These are phyloP conservation scores for Begonia fuchsioides DNA, from an alignment of 306 rosid genomes.

Conservation along the genomic window DNA sequence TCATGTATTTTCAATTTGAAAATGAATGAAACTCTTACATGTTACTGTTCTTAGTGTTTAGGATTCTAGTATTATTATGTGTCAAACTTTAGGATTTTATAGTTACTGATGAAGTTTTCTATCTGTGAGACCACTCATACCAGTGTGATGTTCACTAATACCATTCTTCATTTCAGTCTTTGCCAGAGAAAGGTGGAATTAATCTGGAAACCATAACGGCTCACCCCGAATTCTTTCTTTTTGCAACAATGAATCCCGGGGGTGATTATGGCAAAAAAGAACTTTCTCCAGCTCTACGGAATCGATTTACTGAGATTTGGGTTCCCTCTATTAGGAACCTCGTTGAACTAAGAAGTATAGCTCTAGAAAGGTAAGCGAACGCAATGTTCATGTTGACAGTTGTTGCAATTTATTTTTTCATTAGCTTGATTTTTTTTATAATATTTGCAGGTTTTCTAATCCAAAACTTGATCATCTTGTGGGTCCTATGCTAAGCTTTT, in stretches of 20 bases:
- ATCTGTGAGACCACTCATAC: not conserved
- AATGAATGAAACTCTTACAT: no score
- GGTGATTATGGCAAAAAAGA: conserved; percentile 99
- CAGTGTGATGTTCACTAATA: not conserved
- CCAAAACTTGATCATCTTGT: conserved; percentile 26
- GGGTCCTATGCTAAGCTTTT: conserved; percentile 58
- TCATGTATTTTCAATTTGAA: no score
- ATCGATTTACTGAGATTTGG: conserved; percentile 98
- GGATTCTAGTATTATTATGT: no score
- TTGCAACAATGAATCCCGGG: conserved; percentile 98
- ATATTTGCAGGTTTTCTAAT: conserved; percentile 40
- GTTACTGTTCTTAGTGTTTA: no score
- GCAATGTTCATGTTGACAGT: not conserved
- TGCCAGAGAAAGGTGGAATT: conserved; percentile 92
- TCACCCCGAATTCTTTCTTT: conserved; percentile 55
- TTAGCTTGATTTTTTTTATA: conserved; percentile 1
- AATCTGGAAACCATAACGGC: conserved; percentile 57
- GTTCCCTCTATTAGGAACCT: conserved; percentile 64
- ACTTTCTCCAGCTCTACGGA: conserved; percentile 74
- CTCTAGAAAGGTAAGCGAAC: conserved; percentile 35
- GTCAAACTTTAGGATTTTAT: no score
- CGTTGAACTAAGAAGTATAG: conserved; percentile 59
- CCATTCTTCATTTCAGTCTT: conserved; percentile 30
- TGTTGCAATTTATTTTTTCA: not conserved
- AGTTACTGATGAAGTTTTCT: no score